phyloP scores from a whole-genome alignment of 2,329 filamentous ascomycete genomes.

The Ascochyta pisi region DNA sequence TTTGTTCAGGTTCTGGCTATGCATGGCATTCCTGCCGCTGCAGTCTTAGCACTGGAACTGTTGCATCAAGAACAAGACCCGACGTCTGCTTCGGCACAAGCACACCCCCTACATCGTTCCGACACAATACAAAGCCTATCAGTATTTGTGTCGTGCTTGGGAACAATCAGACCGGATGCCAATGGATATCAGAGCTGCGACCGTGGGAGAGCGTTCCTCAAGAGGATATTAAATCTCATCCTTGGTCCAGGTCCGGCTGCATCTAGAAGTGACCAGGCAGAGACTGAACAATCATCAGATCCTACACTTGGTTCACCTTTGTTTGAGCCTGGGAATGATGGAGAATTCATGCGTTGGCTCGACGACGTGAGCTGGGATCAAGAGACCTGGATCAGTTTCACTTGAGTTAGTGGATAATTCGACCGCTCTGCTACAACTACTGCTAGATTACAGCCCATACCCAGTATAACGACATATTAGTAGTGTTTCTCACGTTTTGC shows the following conservation, averaged over 20 bases:
- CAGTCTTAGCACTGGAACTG: slow-evolving; percentile 53
- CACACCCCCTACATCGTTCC: slow-evolving; percentile 49
- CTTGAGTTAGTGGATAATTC: slow-evolving; percentile 10
- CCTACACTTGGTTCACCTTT: slow-evolving; percentile 44
- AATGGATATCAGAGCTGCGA: slow-evolving; percentile 52
- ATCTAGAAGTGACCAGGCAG: slow-evolving; percentile 6
- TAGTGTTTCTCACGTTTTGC: no score
- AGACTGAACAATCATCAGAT: slow-evolving; percentile 27
- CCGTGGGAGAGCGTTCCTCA: slow-evolving; percentile 51
- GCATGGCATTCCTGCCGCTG: slow-evolving; percentile 52
- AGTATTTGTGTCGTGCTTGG: slow-evolving; percentile 54
- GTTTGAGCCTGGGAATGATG: slow-evolving; percentile 48
- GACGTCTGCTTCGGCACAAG: slow-evolving; percentile 25
- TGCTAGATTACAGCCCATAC: no score
- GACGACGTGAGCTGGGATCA: slow-evolving; percentile 54
- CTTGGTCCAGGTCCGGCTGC: slow-evolving; percentile 36
- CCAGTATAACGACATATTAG: no score
- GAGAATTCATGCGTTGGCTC: slow-evolving; percentile 54
- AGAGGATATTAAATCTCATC: slow-evolving; percentile 54
- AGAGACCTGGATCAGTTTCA: slow-evolving; percentile 39
- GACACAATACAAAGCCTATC: slow-evolving; percentile 55
- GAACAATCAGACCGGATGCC: slow-evolving; percentile 47
- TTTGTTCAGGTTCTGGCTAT: slow-evolving; percentile 48
- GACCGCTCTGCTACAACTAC: no score
- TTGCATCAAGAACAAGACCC: slow-evolving; percentile 51